Evolutionary conservation across 2,329 filamentous ascomycete species (phyloP).

Genomic region (Ceratocystis destructans): DNA sequence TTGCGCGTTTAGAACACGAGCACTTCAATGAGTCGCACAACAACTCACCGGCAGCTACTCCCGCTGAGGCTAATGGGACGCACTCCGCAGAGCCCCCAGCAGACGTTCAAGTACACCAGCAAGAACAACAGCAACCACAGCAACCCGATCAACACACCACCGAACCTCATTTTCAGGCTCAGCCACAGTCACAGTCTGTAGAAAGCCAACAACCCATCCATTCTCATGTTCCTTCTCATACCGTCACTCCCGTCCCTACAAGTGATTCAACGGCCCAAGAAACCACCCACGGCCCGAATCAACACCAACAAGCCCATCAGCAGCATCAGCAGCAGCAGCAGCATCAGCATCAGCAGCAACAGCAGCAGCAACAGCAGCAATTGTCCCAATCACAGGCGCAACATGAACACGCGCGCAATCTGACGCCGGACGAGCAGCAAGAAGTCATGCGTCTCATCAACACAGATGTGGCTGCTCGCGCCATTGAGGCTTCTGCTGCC

Average conservation of each 20-base stretch:
- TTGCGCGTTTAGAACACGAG: constrained; percentile 13
- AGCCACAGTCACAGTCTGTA: background rate
- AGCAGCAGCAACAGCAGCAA: constrained; percentile 3
- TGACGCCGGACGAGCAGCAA: constrained; percentile 13
- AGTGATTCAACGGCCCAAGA: background rate
- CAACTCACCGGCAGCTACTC: constrained; percentile 21
- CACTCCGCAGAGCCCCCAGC: background rate
- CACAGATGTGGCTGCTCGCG: constrained; percentile 16
- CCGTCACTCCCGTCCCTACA: background rate
- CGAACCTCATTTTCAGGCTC: constrained; percentile 3
- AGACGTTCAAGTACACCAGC: constrained; percentile 12
- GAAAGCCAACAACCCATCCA: background rate
- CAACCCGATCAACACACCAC: constrained; percentile 1
- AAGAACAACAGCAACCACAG: constrained; percentile 13
- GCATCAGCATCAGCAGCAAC: background rate
- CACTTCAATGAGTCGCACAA: constrained; percentile 24
- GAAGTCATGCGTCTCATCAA: constrained; percentile 18
- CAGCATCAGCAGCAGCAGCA: background rate
- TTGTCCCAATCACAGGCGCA: background rate
- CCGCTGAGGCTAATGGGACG: constrained; percentile 7
- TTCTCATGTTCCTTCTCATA: constrained; percentile 12
- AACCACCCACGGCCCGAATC: constrained; percentile 7
- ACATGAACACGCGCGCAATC: constrained; percentile 6
- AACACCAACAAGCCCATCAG: constrained; percentile 7
- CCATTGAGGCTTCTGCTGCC: constrained; percentile 20